A percentile compares a stretch with the other conserved stretches of the same genome.
Evolutionary conservation across 306 rosid genomes (phyloP).

Genomic region (Pueraria montana): DNA sequence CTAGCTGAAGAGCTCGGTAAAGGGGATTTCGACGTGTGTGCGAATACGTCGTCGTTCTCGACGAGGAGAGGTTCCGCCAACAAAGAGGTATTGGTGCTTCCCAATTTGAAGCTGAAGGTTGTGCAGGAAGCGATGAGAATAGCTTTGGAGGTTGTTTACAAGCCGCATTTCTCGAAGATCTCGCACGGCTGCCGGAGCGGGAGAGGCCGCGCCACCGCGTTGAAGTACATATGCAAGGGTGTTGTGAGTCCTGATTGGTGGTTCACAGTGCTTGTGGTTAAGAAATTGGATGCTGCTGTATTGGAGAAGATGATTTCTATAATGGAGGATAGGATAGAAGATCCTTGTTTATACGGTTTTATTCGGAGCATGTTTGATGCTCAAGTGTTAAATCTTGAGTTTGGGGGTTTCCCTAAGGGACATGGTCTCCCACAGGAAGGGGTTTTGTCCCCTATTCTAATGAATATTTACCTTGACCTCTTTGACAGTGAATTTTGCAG

Average conservation of each 20-base stretch:
- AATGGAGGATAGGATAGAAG: conserved; percentile 87
- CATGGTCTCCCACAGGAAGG: conserved; percentile 98
- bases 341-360: conserved; percentile 62
- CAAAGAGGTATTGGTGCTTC: conserved; percentile 76
- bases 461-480: conserved; percentile 85
- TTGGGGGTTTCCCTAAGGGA: conserved; percentile 90
- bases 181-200: conserved; percentile 95
- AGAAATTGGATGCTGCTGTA: conserved; percentile 66
- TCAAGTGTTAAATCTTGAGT: conserved; percentile 79
- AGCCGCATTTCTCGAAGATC: conserved; percentile 80
- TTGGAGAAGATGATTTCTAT: conserved; percentile 62
- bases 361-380: conserved; percentile 75
- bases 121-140: conserved; percentile 89
- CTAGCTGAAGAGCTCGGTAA: conserved; percentile 61
- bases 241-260: conserved; percentile 80
- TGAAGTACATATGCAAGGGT: conserved; percentile 78
- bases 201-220: conserved; percentile 72
- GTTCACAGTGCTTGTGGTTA: conserved; percentile 73
- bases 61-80: conserved; percentile 56
- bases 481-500: conserved; percentile 86
- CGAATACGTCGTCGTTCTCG: conserved; percentile 67
- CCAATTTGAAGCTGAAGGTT: conserved; percentile 75
- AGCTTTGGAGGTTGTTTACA: conserved; percentile 81
- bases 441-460: conserved; percentile 80
- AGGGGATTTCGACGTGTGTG: conserved; percentile 67